These are phyloP conservation scores for Cylindricascospora bacillispora DNA, from an alignment of 1,139 yeast species.

Conservation along the genomic window DNA sequence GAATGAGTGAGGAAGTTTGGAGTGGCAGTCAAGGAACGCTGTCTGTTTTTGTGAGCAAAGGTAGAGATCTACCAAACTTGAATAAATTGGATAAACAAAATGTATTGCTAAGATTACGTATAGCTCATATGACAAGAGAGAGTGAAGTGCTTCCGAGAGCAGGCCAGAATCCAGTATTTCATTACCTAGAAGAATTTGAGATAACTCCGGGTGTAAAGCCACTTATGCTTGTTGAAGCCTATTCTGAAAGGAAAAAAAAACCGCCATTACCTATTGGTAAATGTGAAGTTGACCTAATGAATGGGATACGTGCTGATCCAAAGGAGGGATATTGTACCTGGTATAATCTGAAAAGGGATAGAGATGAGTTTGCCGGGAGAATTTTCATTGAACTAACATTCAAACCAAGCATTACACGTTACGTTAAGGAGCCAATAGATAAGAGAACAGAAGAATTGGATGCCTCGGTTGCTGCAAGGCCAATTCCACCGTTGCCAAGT, in stretches of 20 bases:
- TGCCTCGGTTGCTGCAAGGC: conserved; percentile 22
- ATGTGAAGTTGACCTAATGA: conserved; percentile 62
- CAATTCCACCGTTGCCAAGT: conserved; percentile 30
- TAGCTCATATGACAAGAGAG: conserved; percentile 69
- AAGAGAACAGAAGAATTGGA: conserved; percentile 14
- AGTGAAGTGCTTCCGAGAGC: conserved; percentile 69
- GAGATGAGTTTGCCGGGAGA: conserved; percentile 73
- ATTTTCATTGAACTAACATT: conserved; percentile 86
- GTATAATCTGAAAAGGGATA: conserved; percentile 55
- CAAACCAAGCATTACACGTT: conserved; percentile 47
- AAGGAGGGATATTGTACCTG: conserved; percentile 78
- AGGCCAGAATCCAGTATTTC: conserved; percentile 87
- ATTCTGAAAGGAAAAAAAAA: conserved; percentile 70
- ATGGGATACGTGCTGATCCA: conserved; percentile 51
- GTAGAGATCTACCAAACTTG: conserved; percentile 69
- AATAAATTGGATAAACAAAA: conserved; percentile 78
- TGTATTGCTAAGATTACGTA: conserved; percentile 69
- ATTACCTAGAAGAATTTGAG: conserved; percentile 60
- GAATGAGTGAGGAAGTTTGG: conserved; percentile 17
- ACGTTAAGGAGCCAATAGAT: conserved; percentile 6
- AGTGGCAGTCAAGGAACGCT: conserved; percentile 29
- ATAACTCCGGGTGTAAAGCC: conserved; percentile 53
- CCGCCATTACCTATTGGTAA: conserved; percentile 83
- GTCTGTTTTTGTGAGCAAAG: conserved; percentile 34
- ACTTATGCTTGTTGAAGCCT: conserved; percentile 52